Evolutionary conservation across 2,329 filamentous ascomycete species (phyloP), one percentile per base, ranked within the genome.

Genomic region (Xylariaceae sp.): DNA sequence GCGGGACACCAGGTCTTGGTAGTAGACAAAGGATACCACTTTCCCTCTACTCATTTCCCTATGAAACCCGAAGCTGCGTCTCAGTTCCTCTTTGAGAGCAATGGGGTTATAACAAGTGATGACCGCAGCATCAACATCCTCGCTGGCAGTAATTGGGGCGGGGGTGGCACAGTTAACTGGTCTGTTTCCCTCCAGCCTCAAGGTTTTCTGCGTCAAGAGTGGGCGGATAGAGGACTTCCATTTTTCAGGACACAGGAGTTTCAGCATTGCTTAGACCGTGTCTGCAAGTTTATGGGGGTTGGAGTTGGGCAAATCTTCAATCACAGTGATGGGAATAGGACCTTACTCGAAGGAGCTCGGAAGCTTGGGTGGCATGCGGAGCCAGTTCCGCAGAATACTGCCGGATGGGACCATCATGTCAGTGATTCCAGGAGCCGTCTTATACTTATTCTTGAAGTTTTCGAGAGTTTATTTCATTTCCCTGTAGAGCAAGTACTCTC

Each of bases 131-230:
- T 83, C 34, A 75, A 69, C 9, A 67, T 88, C 7, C 62, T 86
- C 2, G 78, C 84, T 0, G 87, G 84, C 0, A 78, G 79, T 41
- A 77, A 77, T 2, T 89, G 83, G 78, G 87, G 87, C n/a, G 87
- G 87, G 13, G 87, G 87, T 18, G 87, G 87, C 6, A 86, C 84
- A 0, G 69, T 90, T 51, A 90, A 90, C 63, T 90, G 87, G 86
- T 82, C 69, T 45, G 72, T 69, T 7, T 66, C 63, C 46, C 62
- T 74, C 17, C 69, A 69, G 47, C 84, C 84, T 0, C 85, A 86
- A 61, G 78, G 75, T 4, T 85, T 76, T 57, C 85, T 90, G 0
- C 78, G 86, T 4, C 73, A 80, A 57, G 86, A 90, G 67, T 90
- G 87, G 87, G 79, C 83, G 1, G 68, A 74, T 44, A 63, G 67